phyloP scores from a whole-genome alignment of 352 stramenopile species.

The Phytopythium vexans region DNA sequence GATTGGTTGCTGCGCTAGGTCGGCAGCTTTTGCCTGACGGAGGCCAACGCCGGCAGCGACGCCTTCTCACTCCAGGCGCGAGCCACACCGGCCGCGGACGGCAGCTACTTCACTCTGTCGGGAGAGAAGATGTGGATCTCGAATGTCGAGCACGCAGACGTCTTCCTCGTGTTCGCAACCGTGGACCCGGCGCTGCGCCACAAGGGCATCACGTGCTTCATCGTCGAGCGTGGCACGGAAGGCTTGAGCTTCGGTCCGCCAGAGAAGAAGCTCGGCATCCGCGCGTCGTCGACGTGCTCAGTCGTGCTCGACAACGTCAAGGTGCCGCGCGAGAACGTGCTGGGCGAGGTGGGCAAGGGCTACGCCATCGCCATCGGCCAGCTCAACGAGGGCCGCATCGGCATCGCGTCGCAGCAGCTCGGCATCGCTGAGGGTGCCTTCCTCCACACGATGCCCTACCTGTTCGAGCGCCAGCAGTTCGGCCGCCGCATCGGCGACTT shows the following conservation, averaged over 20 bases:
- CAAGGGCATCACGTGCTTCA: slow-evolving; percentile 96
- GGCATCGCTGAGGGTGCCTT: slow-evolving; percentile 92
- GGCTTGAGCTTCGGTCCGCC: slow-evolving; percentile 85
- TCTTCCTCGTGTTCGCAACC: slow-evolving; percentile 95
- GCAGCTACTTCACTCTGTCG: slow-evolving; percentile 90
- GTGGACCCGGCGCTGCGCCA: slow-evolving; percentile 84
- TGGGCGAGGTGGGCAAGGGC: slow-evolving; percentile 86
- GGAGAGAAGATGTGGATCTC: slow-evolving; percentile 96
- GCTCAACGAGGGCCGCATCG: slow-evolving; percentile 91
- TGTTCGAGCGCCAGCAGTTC: slow-evolving; percentile 93
- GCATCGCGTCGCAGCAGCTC: slow-evolving; percentile 94
- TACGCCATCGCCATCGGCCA: slow-evolving; percentile 96
- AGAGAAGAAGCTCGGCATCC: slow-evolving; percentile 95
- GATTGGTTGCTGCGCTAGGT: slow-evolving; percentile 31
- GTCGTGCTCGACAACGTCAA: slow-evolving; percentile 91
- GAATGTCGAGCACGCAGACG: slow-evolving; percentile 89
- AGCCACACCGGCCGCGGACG: slow-evolving; percentile 78
- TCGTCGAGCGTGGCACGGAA: slow-evolving; percentile 88
- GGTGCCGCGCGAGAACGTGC: slow-evolving; percentile 80
- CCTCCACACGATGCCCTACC: slow-evolving; percentile 90
- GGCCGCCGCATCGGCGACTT: slow-evolving; percentile 89
- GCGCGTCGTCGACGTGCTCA: slow-evolving; percentile 91
- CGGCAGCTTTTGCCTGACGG: slow-evolving; percentile 95
- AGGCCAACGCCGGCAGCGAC: slow-evolving; percentile 92
- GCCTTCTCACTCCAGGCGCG: slow-evolving; percentile 94